Base-by-base conservation (phyloP, 176 grass and related monocot species). In the Eremochloa ophiuroides region DNA sequence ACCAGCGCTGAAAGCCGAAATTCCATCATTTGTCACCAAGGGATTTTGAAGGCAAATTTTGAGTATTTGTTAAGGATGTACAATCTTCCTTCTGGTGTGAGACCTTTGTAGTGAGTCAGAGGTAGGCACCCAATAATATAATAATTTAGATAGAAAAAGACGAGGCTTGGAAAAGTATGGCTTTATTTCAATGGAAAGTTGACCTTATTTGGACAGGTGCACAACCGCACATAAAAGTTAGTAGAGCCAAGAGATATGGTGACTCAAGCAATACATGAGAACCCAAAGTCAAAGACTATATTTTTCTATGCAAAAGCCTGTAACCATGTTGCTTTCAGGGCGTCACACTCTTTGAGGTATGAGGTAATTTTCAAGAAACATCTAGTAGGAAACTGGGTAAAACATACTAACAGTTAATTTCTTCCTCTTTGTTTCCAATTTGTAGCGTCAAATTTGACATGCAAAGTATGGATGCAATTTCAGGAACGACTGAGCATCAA, bases 101-200 rank as follows among this genome's bases (percentile, higher is more conserved):
- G 61, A 68, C 47, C 47, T 44, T 59, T 7, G 13, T 14, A 8
- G 13, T 26, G 10, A 47, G 10, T 53, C 11, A 55, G 8, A 39
- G 7, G 20, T 35, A 67, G 14, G 31, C 70, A 51, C 29, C 53
- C 41, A 66, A 85, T 44, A 74, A 10, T 13, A 80, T 43, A 73
- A 23, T 40, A 74, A n/a, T 20, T 55, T n/a, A n/a, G n/a, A n/a
- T 14, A 80, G 84, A 80, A 86, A 80, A 85, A 47, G 76, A 80
- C 69, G 5, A 73, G 30, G 43, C 66, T 12, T 85, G 51, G 80
- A 67, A 14, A 71, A 44, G 29, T 44, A 13, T 37, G 48, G n/a
- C n/a, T n/a, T n/a, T n/a, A n/a, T n/a, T n/a, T 72, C 35, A 53
- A 23, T 4, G 53, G 34, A 14, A 66, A 73, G 68, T 53, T 73